Conservation (phyloP, 805 yeast genomes). For the Isabelozyma gotoi region DNA sequence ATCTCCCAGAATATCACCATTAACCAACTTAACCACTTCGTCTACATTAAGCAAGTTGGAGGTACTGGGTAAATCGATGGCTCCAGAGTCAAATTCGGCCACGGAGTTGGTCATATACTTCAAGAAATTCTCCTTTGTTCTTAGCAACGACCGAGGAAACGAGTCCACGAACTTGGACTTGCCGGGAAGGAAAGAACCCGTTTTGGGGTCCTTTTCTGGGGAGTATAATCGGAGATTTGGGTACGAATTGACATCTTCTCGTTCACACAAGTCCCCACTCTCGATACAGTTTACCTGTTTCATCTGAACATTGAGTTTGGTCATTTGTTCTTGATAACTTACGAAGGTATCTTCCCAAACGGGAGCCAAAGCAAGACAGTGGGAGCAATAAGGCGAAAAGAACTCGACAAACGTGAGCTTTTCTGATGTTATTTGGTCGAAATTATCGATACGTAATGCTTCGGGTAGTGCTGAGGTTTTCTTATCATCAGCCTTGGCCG, state of each 20-base stretch:
- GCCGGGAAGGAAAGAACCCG: conserved; percentile 23
- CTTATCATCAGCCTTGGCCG: not conserved
- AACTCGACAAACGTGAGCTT: conserved; percentile 81
- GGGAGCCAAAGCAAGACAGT: conserved; percentile 80
- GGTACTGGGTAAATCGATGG: conserved; percentile 38
- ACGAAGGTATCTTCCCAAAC: conserved; percentile 71
- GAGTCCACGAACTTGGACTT: conserved; percentile 33
- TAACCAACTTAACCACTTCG: conserved; percentile 47
- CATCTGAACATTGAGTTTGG: conserved; percentile 49
- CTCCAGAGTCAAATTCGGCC: conserved; percentile 42
- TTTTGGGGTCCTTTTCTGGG: conserved; percentile 40
- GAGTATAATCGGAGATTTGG: conserved; percentile 75
- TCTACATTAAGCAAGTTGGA: conserved; percentile 40
- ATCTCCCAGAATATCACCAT: conserved; percentile 40
- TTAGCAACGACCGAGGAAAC: conserved; percentile 47
- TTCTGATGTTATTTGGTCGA: conserved; percentile 46
- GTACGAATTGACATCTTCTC: conserved; percentile 61
- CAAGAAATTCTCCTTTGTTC: conserved; percentile 49
- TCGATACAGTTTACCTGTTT: conserved; percentile 84
- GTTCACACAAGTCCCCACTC: conserved; percentile 79
- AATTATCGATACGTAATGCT: conserved; percentile 45
- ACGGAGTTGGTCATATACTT: conserved; percentile 56
- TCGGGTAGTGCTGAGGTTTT: not conserved
- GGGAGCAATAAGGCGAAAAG: conserved; percentile 85
- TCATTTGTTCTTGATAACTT: conserved; percentile 45